phyloP scores from a whole-genome alignment of 2,329 filamentous ascomycete species.

The Lomentospora prolificans region DNA sequence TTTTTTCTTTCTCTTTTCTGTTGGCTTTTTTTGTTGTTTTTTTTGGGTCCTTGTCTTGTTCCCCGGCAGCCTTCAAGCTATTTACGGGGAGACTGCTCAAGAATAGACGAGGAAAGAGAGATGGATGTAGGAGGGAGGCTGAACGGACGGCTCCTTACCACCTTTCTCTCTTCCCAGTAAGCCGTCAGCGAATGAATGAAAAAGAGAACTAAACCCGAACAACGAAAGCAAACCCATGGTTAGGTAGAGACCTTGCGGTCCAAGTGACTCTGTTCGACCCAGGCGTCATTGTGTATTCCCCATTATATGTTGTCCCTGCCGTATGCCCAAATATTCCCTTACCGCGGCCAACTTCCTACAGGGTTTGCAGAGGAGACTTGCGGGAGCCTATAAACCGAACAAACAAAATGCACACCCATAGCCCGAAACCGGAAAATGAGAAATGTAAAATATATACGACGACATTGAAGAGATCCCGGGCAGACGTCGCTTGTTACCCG shows the following conservation, averaged over 20 bases:
- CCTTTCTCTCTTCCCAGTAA: not conserved
- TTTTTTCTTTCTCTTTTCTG: constrained; percentile 3
- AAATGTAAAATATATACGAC: constrained; percentile 3
- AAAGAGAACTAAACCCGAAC: not conserved
- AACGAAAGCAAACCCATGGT: constrained; percentile 3
- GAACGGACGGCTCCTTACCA: too few species aligned
- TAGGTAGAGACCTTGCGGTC: constrained; percentile 8
- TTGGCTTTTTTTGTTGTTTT: not conserved
- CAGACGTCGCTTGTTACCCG: too few species aligned
- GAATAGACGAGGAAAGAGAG: not conserved
- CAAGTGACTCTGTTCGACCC: constrained; percentile 4
- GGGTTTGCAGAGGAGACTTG: not conserved
- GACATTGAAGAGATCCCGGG: not conserved
- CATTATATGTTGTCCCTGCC: constrained; percentile 4
- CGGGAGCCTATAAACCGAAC: not conserved
- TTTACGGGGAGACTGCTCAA: too few species aligned
- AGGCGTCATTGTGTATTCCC: constrained; percentile 4
- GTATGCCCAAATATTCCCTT: not conserved
- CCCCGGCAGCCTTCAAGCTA: not conserved
- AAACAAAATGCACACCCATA: not conserved
- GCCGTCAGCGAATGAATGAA: not conserved
- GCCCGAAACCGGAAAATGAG: not conserved
- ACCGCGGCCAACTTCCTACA: not conserved
- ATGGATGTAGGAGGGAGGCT: too few species aligned
- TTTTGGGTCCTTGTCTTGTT: not conserved